A percentile compares a stretch with the other conserved stretches of the same genome.
Evolutionary conservation across 1,139 yeast genomes (phyloP).

Genomic region (Yamadazyma trypodendri): DNA sequence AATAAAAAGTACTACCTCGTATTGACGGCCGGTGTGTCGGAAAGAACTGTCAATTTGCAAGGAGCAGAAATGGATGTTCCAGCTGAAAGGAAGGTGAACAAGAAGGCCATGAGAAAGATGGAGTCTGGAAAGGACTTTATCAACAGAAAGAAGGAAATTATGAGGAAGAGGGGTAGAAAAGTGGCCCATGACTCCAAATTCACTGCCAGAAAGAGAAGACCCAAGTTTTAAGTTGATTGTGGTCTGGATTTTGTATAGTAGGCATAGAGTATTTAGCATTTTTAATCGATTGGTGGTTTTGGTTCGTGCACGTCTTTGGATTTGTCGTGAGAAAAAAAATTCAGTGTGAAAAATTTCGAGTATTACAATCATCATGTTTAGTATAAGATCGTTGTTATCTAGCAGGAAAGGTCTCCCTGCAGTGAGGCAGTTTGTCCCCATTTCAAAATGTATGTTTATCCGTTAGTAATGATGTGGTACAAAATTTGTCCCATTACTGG

Average conservation of each 20-base stretch:
- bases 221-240: constrained; percentile 54
- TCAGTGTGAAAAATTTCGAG: not conserved
- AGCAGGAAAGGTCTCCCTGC: constrained; percentile 4
- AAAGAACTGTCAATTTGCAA: constrained; percentile 64
- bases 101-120: constrained; percentile 52
- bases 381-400: constrained; percentile 6
- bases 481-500: too few relatives aligned
- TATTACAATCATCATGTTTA: constrained; percentile 5
- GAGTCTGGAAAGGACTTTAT: constrained; percentile 83
- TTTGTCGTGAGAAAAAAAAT: constrained; percentile 2
- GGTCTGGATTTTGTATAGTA: constrained; percentile 7
- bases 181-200: constrained; percentile 91
- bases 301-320: constrained; percentile 4
- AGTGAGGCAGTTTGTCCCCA: constrained; percentile 4
- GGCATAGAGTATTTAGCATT: constrained; percentile 6
- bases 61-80: constrained; percentile 80
- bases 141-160: constrained; percentile 86
- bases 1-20: constrained; percentile 90
- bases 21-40: constrained; percentile 81
- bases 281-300: not conserved
- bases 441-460: constrained; percentile 9
- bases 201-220: constrained; percentile 90
- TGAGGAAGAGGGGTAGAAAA: constrained; percentile 85
- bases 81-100: constrained; percentile 41
- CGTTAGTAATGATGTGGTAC: too few relatives aligned